Evolutionary conservation across 768 basidiomycete species (phyloP).

Genomic region (Cystofilobasidium ferigula): DNA sequence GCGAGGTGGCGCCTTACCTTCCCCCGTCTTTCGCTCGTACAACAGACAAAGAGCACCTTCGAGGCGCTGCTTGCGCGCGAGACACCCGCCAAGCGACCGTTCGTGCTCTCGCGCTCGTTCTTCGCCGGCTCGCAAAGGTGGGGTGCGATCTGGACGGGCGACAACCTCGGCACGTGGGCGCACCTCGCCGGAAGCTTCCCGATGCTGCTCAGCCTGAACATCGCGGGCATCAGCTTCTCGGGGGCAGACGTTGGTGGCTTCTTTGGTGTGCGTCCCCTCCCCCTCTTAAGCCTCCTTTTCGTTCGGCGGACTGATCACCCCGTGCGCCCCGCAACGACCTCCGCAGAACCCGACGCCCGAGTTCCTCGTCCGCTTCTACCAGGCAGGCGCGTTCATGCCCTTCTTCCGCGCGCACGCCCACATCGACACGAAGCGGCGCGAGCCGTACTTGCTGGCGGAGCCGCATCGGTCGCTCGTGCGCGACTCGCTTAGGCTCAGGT

Average conservation of each 20-base stretch:
- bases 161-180: slow-evolving; percentile 95
- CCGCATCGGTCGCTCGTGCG: slow-evolving; percentile 75
- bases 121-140: slow-evolving; percentile 90
- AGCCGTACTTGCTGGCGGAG: slow-evolving; percentile 83
- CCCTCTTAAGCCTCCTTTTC: not conserved
- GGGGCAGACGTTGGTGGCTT: slow-evolving; percentile 98
- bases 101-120: slow-evolving; percentile 91
- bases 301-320: not conserved
- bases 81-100: slow-evolving; percentile 67
- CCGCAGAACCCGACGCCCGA: slow-evolving; percentile 68
- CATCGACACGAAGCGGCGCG: slow-evolving; percentile 92
- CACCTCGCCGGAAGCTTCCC: slow-evolving; percentile 88
- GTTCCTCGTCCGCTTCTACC: slow-evolving; percentile 95
- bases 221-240: slow-evolving; percentile 81
- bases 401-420: slow-evolving; percentile 99
- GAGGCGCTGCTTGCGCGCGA: slow-evolving; percentile 69
- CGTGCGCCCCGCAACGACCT: not conserved
- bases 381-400: slow-evolving; percentile 84
- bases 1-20: not conserved
- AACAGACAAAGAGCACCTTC: slow-evolving; percentile 68
- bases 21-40: not conserved
- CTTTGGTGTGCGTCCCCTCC: slow-evolving; percentile 51
- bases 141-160: slow-evolving; percentile 98
- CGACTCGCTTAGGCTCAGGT: slow-evolving; percentile 67
- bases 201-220: slow-evolving; percentile 78